Conservation (phyloP, 2,329 filamentous ascomycete genomes). For the Claviceps maximensis region DNA sequence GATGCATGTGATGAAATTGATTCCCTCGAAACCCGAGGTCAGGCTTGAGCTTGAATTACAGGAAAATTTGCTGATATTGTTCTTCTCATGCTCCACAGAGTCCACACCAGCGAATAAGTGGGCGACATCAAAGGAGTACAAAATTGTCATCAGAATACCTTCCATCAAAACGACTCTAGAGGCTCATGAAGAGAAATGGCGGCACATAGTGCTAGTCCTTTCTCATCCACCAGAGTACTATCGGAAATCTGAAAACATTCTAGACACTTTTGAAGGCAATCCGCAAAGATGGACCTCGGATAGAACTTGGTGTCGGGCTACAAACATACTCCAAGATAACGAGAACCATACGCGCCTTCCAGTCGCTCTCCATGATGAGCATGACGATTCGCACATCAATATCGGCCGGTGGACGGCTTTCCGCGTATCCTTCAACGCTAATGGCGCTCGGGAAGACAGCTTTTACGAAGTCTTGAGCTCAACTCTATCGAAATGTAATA, state of each 20-base stretch:
- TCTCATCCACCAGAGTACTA: conserved; percentile 35
- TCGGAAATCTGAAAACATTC: conserved; percentile 21
- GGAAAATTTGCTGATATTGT: conserved; percentile 15
- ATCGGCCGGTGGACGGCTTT: conserved; percentile 46
- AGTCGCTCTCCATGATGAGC: conserved; percentile 25
- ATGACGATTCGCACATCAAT: conserved; percentile 28
- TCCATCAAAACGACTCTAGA: conserved; percentile 32
- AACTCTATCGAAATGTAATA: conserved; percentile 60
- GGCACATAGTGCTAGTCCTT: conserved; percentile 33
- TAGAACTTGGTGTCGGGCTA: conserved; percentile 37
- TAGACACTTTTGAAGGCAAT: conserved; percentile 20
- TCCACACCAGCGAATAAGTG: conserved; percentile 1
- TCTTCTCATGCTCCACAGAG: conserved; percentile 16
- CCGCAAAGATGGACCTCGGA: conserved; percentile 24
- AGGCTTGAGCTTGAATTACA: conserved; percentile 19
- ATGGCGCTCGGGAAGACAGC: background rate
- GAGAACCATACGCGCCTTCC: conserved; percentile 20
- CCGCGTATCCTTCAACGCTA: conserved; percentile 23
- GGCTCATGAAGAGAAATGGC: conserved; percentile 13
- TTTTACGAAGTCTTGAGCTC: conserved; percentile 25
- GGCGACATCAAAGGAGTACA: conserved; percentile 20
- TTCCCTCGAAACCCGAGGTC: conserved; percentile 10
- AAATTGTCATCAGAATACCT: conserved; percentile 30
- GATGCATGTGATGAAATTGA: conserved; percentile 45
- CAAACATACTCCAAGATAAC: conserved; percentile 27